Conservation (phyloP, 768 basidiomycete genomes). For the Leccinum olivaceopallidum region DNA sequence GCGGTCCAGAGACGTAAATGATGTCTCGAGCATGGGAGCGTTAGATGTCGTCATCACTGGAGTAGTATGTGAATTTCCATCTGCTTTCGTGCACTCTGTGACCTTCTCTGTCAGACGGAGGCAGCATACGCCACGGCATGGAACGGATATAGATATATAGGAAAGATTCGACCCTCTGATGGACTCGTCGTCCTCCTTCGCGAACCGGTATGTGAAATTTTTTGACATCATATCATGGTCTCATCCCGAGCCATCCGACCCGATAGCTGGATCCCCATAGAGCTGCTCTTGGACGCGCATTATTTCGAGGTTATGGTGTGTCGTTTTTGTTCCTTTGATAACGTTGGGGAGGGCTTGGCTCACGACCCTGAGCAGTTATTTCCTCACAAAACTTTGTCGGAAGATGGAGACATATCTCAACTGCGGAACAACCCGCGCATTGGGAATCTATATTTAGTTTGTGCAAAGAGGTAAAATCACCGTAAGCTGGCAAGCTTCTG, state of each 20-base stretch:
- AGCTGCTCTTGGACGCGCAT: conserved; percentile 33
- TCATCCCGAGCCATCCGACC: conserved; percentile 1
- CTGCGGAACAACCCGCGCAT: conserved; percentile 35
- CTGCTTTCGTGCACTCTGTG: background rate
- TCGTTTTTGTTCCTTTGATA: background rate
- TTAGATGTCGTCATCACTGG: conserved; percentile 56
- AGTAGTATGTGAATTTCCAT: conserved; percentile 37
- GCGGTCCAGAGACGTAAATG: conserved; percentile 14
- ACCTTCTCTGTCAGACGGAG: conserved; percentile 41
- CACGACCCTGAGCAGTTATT: conserved; percentile 37
- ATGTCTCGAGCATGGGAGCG: conserved; percentile 20
- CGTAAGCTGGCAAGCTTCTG: conserved; percentile 8
- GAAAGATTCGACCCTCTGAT: conserved; percentile 58
- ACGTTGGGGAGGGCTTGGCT: conserved; percentile 4
- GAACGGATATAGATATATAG: conserved; percentile 56
- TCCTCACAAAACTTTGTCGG: conserved; percentile 55
- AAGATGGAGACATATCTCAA: conserved; percentile 40
- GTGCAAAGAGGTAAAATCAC: conserved; percentile 38
- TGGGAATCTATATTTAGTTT: conserved; percentile 58
- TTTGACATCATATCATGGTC: background rate
- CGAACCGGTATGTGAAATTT: conserved; percentile 44
- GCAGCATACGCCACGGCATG: conserved; percentile 49
- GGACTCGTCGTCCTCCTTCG: conserved; percentile 56
- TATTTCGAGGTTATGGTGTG: conserved; percentile 53
- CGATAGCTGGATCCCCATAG: conserved; percentile 27